Evolutionary conservation across 176 grass and related monocot genomes (phyloP).

Genomic region (Eragrostis curvula): DNA sequence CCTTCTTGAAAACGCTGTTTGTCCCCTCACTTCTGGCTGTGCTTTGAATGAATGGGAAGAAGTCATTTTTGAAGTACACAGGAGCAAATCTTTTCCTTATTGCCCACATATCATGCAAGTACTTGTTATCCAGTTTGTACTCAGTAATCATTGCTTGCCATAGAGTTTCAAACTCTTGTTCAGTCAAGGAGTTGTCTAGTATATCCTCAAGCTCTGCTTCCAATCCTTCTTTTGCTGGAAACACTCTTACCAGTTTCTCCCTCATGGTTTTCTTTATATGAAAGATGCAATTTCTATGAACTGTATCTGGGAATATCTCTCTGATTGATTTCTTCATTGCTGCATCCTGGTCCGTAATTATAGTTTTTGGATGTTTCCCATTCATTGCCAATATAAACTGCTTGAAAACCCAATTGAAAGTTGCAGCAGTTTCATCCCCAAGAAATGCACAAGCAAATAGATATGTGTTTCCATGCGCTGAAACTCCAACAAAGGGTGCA

Average conservation of each 20-base stretch:
- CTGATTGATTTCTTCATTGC: neutral
- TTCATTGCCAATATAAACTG: too few species aligned
- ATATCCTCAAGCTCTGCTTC: neutral
- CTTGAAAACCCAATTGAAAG: neutral
- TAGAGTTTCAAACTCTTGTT: too few species aligned
- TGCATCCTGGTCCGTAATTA: neutral
- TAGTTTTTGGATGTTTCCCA: neutral
- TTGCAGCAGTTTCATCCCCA: neutral
- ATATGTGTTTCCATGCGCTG: neutral
- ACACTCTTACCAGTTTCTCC: neutral
- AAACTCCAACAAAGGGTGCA: neutral
- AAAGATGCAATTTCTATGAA: neutral
- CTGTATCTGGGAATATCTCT: neutral
- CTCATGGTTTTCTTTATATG: neutral
- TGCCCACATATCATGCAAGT: too few species aligned
- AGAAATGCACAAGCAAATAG: neutral
- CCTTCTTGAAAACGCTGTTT: too few species aligned
- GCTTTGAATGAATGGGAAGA: too few species aligned
- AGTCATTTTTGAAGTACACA: too few species aligned
- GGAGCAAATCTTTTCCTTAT: too few species aligned
- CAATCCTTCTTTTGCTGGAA: neutral
- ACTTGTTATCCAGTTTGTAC: too few species aligned
- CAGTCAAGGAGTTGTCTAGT: neutral
- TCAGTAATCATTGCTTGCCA: too few species aligned
- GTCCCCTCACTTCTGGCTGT: too few species aligned